A percentile compares a stretch with the other conserved stretches of the same genome.
Evolutionary conservation across 257 asterid genomes (phyloP).

Genomic region (Fraxinus quadrangulata): DNA sequence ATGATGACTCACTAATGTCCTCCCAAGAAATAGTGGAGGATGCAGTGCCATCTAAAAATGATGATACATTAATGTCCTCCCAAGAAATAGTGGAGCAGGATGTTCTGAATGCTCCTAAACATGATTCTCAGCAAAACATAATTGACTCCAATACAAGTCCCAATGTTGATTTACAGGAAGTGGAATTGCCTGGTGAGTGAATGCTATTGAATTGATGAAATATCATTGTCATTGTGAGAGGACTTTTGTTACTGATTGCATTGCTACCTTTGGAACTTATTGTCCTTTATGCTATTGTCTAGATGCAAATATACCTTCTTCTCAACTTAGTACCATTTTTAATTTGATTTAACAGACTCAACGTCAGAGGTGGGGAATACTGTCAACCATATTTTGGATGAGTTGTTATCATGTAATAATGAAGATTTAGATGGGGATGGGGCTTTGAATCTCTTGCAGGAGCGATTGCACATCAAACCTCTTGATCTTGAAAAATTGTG

Average conservation of each 20-base stretch:
- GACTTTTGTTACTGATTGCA: constrained; percentile 12
- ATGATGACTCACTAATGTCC: constrained; percentile 32
- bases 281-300: constrained; percentile 11
- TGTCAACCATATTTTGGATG: constrained; percentile 44
- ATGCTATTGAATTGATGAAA: constrained; percentile 21
- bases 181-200: constrained; percentile 58
- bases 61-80: constrained; percentile 24
- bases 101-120: constrained; percentile 35
- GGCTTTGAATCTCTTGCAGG: constrained; percentile 64
- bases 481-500: constrained; percentile 48
- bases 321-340: constrained; percentile 23
- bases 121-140: constrained; percentile 34
- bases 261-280: neutral
- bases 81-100: constrained; percentile 24
- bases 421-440: constrained; percentile 69
- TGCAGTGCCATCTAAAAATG: constrained; percentile 38
- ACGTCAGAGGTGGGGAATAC: constrained; percentile 36
- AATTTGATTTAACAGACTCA: constrained; percentile 44
- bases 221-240: constrained; percentile 15
- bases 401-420: constrained; percentile 45
- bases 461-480: constrained; percentile 64
- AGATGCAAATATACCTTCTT: constrained; percentile 8
- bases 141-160: constrained; percentile 34
- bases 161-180: constrained; percentile 45
- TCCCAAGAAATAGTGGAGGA: constrained; percentile 17